Evolutionary conservation across 1,284 basidiomycete species (phyloP).

Genomic region (Tremellales sp.): DNA sequence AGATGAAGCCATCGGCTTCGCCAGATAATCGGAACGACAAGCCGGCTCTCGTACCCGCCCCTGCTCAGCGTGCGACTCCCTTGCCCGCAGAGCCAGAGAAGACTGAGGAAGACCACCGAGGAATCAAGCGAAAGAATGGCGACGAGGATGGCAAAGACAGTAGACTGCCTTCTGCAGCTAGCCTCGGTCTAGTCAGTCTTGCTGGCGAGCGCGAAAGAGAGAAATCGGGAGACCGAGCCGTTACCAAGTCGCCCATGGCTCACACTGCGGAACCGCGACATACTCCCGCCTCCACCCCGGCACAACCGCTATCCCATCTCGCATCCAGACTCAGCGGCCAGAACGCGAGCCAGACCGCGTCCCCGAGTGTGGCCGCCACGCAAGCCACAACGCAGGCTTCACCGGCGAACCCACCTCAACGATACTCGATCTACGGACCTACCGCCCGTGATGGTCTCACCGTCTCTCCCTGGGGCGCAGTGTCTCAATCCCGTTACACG

Average conservation of each 20-base stretch:
- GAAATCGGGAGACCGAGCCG: slow-evolving; percentile 27
- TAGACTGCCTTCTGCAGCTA: slow-evolving; percentile 24
- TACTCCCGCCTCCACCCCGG: slow-evolving; percentile 1
- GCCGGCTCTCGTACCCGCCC: slow-evolving; percentile 14
- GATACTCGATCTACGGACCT: slow-evolving; percentile 44
- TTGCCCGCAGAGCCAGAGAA: slow-evolving; percentile 26
- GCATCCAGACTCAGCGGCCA: slow-evolving; percentile 12
- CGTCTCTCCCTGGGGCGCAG: slow-evolving; percentile 25
- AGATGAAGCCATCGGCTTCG: slow-evolving; percentile 12
- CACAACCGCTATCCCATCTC: not conserved
- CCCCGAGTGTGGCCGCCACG: slow-evolving; percentile 4
- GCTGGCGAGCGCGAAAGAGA: slow-evolving; percentile 27
- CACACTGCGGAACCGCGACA: slow-evolving; percentile 7
- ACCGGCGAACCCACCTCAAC: slow-evolving; percentile 9
- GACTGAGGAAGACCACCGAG: slow-evolving; percentile 30
- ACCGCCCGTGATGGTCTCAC: slow-evolving; percentile 32
- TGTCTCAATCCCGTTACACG: slow-evolving; percentile 21
- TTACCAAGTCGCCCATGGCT: slow-evolving; percentile 32
- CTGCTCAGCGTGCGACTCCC: slow-evolving; percentile 2
- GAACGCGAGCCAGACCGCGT: slow-evolving; percentile 12
- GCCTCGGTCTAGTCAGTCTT: slow-evolving; percentile 23
- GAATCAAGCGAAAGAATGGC: slow-evolving; percentile 39
- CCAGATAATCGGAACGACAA: slow-evolving; percentile 28
- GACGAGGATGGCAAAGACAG: slow-evolving; percentile 37
- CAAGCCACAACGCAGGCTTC: slow-evolving; percentile 2